Evolutionary conservation across 1,284 basidiomycete genomes (phyloP), one percentile per base, ranked within the genome.

Genomic region (Abortiporus biennis): DNA sequence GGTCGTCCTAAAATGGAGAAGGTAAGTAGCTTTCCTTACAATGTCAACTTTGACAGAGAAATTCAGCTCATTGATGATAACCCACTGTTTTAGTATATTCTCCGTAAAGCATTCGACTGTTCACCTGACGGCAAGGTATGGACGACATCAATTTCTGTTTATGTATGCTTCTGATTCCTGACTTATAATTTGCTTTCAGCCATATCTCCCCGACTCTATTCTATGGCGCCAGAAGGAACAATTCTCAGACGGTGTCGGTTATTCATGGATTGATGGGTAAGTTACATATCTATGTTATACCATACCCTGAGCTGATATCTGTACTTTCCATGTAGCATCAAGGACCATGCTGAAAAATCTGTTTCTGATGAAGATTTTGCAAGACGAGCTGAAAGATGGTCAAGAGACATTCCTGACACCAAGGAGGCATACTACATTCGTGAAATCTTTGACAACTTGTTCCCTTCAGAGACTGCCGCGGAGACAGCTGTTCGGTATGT

Each of bases 141-240:
- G 39, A 24, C n/a, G 8, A 20, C 6, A n/a, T 37, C 9, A 31
- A 24, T n/a, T 42, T 22, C 27, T 46, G 4, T 17, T 34, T 29
- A 9, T 29, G 27, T 29, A n/a, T 9, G n/a, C 8, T 29, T n/a
- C 27, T 29, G 27, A 29, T 29, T 8, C 27, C 27, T 8, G 8
- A 29, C n/a, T 29, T 29, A 9, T n/a, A n/a, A n/a, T 29, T 9
- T 29, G 31, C 17, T 15, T 15, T 50, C 34, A 95, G 83, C 84
- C 93, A 3, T 99, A 98, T 69, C 79, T 99, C 42, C 96, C 96
- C 16, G 78, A 79, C 48, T 89, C 86, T 25, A 98, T 99, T 55
- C 76, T 99, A 31, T 99, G 96, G 96, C 80, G 96, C 48, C 96
- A 99, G 64, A 99, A 99, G 66, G 96, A 99, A 66, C 94, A 98